These are phyloP conservation scores for Hypoxylon intermedium DNA, from an alignment of 495 filamentous ascomycete species.

Conservation along the genomic window DNA sequence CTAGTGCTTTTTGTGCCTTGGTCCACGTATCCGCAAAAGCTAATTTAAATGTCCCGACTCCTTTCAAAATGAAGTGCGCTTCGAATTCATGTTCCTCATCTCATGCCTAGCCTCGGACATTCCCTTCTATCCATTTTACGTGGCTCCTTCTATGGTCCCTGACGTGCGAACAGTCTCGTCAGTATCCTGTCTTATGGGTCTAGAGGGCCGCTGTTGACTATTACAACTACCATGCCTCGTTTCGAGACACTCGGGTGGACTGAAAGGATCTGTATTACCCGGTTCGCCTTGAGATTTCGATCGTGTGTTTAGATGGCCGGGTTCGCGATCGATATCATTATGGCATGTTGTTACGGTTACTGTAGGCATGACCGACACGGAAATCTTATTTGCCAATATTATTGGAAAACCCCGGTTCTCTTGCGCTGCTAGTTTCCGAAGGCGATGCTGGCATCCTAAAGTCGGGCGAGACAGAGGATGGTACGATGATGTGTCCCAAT, in stretches of 20 bases:
- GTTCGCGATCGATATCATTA: no score
- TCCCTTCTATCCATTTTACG: neutral
- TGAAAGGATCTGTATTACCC: conserved; percentile 41
- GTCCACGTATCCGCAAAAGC: neutral
- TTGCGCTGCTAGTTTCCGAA: neutral
- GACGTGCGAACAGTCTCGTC: neutral
- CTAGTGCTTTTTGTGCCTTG: neutral
- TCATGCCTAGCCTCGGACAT: neutral
- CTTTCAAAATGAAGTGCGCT: neutral
- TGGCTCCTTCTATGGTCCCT: neutral
- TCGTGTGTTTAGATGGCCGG: conserved; percentile 37
- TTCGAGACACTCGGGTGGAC: conserved; percentile 22
- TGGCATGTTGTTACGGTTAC: no score
- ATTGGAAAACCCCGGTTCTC: neutral
- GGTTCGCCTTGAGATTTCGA: conserved; percentile 36
- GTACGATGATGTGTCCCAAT: neutral
- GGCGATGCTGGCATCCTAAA: neutral
- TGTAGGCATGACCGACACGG: no score
- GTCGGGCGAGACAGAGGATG: neutral
- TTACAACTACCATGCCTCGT: conserved; percentile 12
- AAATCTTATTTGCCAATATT: no score
- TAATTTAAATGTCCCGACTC: neutral
- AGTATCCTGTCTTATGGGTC: neutral
- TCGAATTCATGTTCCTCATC: neutral
- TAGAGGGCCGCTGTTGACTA: neutral